phyloP scores from a whole-genome alignment of 345 rosid genomes.

The Rhodomyrtus tomentosa region DNA sequence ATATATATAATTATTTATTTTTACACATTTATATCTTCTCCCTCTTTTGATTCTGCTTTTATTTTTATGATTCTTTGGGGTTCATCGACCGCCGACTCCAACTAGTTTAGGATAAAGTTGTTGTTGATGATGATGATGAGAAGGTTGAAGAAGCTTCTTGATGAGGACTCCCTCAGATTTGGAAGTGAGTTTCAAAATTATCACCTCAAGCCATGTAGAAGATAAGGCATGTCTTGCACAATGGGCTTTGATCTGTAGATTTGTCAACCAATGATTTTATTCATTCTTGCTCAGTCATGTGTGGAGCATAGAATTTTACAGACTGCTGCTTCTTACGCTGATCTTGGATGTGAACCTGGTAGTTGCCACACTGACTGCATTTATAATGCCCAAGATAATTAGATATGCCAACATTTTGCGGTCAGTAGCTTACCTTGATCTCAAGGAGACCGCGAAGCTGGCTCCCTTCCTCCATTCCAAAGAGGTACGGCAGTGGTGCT shows the following conservation, averaged over 20 bases:
- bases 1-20: too few relatives aligned
- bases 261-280: background rate
- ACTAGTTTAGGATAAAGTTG: too few relatives aligned
- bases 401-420: background rate
- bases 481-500: background rate
- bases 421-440: background rate
- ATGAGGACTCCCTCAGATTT: constrained; percentile 59
- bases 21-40: too few relatives aligned
- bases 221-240: background rate
- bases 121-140: too few relatives aligned
- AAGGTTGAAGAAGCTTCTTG: constrained; percentile 78
- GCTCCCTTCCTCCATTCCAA: background rate
- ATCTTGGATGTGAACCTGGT: background rate
- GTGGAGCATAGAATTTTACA: background rate
- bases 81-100: too few relatives aligned
- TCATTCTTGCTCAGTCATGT: background rate
- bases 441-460: background rate
- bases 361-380: too few relatives aligned
- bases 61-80: too few relatives aligned
- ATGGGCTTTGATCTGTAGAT: background rate
- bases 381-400: too few relatives aligned
- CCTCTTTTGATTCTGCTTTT: too few relatives aligned
- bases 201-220: constrained; percentile 34
- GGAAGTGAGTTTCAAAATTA: constrained; percentile 64
- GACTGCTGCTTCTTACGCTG: background rate